Evolutionary conservation across 106 monocot genomes (phyloP).

Genomic region (Phalaenopsis aphrodite): DNA sequence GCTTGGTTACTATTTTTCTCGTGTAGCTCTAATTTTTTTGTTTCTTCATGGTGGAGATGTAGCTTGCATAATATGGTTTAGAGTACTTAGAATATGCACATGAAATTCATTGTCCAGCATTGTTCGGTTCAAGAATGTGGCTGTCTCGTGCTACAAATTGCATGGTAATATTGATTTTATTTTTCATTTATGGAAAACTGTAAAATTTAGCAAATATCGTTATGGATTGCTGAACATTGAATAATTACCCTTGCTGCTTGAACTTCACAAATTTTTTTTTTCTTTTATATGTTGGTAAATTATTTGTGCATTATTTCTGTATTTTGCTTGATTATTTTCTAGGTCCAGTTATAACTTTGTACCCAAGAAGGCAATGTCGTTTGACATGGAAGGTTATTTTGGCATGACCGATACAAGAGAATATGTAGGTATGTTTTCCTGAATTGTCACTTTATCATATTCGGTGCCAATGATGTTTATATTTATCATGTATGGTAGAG

Average conservation of each 20-base stretch:
- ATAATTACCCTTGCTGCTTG: not conserved
- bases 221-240: not conserved
- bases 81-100: too few species aligned
- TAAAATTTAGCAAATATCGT: not conserved
- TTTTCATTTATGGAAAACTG: not conserved
- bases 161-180: not conserved
- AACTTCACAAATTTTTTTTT: not conserved
- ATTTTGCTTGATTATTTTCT: not conserved
- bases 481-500: not conserved
- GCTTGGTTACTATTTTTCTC: not conserved
- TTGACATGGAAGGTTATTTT: not conserved
- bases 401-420: slow-evolving; percentile 3
- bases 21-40: not conserved
- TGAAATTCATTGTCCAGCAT: not conserved
- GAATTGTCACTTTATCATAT: not conserved
- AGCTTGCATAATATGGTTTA: not conserved
- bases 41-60: not conserved
- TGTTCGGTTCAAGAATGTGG: too few species aligned
- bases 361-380: not conserved
- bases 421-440: not conserved
- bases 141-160: too few species aligned
- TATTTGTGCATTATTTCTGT: not conserved
- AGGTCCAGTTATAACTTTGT: not conserved
- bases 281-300: not conserved
- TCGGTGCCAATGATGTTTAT: not conserved